Conservation (phyloP, 495 filamentous ascomycete genomes). For the Xylaria palmicola region DNA sequence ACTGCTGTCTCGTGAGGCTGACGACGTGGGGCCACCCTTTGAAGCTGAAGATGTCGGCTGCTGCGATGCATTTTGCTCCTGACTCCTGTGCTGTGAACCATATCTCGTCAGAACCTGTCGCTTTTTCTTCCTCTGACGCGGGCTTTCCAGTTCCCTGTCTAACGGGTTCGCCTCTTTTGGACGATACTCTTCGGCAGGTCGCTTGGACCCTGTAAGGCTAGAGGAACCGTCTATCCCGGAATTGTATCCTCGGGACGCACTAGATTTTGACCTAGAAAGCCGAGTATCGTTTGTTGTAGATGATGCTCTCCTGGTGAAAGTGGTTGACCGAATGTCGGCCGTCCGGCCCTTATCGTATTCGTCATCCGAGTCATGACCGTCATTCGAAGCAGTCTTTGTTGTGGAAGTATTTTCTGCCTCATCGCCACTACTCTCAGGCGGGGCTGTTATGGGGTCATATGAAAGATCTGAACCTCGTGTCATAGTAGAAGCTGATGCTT, state of each 20-base stretch:
- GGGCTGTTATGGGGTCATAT: conserved; percentile 22
- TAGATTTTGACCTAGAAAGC: not conserved
- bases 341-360: conserved; percentile 10
- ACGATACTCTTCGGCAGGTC: conserved; percentile 17
- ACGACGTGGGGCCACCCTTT: not conserved
- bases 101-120: conserved; percentile 4
- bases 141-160: not conserved
- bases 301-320: conserved; percentile 15
- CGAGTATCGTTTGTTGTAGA: not conserved
- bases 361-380: conserved; percentile 19
- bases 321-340: conserved; percentile 22
- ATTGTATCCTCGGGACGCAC: not conserved
- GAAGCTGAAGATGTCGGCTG: not conserved
- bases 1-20: conserved; percentile 5
- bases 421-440: conserved; percentile 25
- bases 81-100: not conserved
- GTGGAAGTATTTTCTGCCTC: conserved; percentile 12
- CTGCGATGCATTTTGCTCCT: not conserved
- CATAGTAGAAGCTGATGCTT: not conserved
- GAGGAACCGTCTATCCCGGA: conserved; percentile 15
- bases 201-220: conserved; percentile 28
- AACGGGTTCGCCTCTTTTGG: conserved; percentile 13
- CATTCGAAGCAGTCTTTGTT: not conserved
- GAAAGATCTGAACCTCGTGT: not conserved
- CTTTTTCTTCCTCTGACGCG: conserved; percentile 2